Conservation (phyloP, 108 stramenopile genomes). For the Stephanodiscus triporus region DNA sequence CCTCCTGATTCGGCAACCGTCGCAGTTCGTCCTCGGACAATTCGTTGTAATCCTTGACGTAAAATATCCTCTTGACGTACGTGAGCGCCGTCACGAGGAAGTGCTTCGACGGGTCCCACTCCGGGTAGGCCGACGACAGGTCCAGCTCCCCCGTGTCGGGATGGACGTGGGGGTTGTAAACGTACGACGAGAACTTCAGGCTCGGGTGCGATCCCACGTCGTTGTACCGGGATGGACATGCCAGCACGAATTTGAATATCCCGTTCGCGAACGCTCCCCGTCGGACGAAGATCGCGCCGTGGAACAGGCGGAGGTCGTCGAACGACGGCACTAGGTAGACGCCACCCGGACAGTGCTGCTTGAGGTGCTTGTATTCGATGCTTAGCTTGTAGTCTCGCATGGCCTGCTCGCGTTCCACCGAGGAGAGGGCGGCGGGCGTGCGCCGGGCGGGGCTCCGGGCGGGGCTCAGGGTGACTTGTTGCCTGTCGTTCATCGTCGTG, state of each 20-base stretch:
- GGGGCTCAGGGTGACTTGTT: conserved; percentile 49
- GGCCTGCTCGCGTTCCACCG: conserved; percentile 84
- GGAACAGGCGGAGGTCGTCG: conserved; percentile 79
- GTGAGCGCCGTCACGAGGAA: conserved; percentile 94
- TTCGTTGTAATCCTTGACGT: conserved; percentile 79
- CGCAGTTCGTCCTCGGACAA: conserved; percentile 48
- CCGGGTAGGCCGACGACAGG: conserved; percentile 72
- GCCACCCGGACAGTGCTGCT: conserved; percentile 90
- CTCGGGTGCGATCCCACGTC: conserved; percentile 82
- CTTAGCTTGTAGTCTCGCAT: conserved; percentile 93
- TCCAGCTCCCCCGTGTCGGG: conserved; percentile 86
- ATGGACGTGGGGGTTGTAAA: conserved; percentile 92
- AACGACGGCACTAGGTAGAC: conserved; percentile 89
- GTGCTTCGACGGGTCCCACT: conserved; percentile 89
- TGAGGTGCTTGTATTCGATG: conserved; percentile 95
- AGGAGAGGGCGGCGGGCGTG: conserved; percentile 31
- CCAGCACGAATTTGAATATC: conserved; percentile 92
- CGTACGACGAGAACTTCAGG: conserved; percentile 78
- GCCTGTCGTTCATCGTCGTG: conserved; percentile 1
- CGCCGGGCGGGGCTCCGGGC: conserved; percentile 29
- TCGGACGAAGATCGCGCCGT: conserved; percentile 94
- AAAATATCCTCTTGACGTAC: conserved; percentile 97
- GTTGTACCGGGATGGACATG: conserved; percentile 88
- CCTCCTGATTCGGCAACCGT: conserved; percentile 60
- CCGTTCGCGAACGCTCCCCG: conserved; percentile 90